A percentile compares a stretch with the other conserved stretches of the same genome.
Conservation (phyloP, 768 basidiomycete species). For the Auriscalpium microsporum region DNA sequence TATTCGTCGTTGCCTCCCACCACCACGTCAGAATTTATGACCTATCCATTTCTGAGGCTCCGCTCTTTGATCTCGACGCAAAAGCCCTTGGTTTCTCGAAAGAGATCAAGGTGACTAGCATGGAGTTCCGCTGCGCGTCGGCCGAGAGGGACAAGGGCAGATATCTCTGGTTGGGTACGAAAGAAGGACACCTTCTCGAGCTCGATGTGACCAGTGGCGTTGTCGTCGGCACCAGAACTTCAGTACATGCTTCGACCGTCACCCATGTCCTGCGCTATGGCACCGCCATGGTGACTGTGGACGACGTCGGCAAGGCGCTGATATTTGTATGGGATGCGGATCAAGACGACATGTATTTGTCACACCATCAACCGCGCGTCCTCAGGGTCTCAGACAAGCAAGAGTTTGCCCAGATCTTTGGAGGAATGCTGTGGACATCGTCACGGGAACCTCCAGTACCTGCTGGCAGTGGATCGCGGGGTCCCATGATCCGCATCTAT, state of each 20-base stretch:
- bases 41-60: slow-evolving; percentile 37
- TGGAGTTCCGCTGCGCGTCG: slow-evolving; percentile 63
- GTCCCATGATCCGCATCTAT: slow-evolving; percentile 75
- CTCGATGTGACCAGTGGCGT: slow-evolving; percentile 59
- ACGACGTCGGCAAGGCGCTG: slow-evolving; percentile 78
- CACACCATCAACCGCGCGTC: slow-evolving; percentile 43
- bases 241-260: slow-evolving; percentile 59
- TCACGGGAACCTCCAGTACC: slow-evolving; percentile 31
- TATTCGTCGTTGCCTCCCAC: slow-evolving; percentile 47
- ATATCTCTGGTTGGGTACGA: slow-evolving; percentile 81
- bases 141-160: slow-evolving; percentile 44
- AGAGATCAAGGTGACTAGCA: slow-evolving; percentile 61
- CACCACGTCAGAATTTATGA: slow-evolving; percentile 61
- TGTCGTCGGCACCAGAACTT: slow-evolving; percentile 48
- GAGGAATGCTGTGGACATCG: slow-evolving; percentile 80
- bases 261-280: slow-evolving; percentile 68
- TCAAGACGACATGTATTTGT: slow-evolving; percentile 27
- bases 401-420: slow-evolving; percentile 68
- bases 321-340: slow-evolving; percentile 50
- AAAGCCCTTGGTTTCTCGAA: slow-evolving; percentile 53
- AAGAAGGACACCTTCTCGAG: slow-evolving; percentile 83
- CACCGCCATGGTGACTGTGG: slow-evolving; percentile 66
- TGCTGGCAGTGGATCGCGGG: slow-evolving; percentile 34
- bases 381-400: slow-evolving; percentile 73
- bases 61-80: slow-evolving; percentile 46